Conservation (phyloP, 2,329 filamentous ascomycete species). For the Ceratocystis cubensis region DNA sequence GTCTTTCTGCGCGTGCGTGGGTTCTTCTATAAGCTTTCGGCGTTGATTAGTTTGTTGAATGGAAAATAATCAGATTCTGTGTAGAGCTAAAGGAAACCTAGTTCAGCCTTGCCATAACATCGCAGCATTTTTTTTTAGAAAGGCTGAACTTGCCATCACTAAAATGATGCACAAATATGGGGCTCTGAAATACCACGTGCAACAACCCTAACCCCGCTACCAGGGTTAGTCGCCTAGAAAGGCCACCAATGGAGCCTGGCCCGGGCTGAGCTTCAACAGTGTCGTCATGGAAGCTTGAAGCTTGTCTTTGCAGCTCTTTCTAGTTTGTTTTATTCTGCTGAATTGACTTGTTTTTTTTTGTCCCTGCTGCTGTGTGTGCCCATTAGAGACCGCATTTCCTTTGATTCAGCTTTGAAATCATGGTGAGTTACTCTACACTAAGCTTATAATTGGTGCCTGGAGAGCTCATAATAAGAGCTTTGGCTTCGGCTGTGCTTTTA, state of each 20-base stretch:
- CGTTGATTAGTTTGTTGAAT: neutral
- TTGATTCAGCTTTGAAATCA: neutral
- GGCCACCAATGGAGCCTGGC: neutral
- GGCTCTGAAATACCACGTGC: neutral
- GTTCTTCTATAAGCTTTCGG: neutral
- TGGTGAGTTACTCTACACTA: constrained; percentile 4
- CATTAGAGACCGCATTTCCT: neutral
- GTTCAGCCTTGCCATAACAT: constrained; percentile 5
- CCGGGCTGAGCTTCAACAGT: neutral
- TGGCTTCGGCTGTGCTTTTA: neutral
- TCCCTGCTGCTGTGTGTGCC: neutral
- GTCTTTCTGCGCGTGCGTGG: neutral
- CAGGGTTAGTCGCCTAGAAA: constrained; percentile 3
- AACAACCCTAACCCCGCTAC: neutral
- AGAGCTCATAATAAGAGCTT: neutral
- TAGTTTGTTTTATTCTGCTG: too few species aligned
- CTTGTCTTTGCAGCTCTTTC: constrained; percentile 13
- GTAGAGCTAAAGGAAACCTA: neutral
- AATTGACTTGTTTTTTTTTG: neutral
- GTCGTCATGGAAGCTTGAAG: constrained; percentile 14
- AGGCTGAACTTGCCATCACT: constrained; percentile 7
- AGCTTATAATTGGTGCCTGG: neutral
- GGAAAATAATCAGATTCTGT: neutral
- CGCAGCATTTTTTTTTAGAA: neutral
- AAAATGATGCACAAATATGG: neutral